phyloP scores from a whole-genome alignment of 106 monocot species.

The Dioscorea alata region DNA sequence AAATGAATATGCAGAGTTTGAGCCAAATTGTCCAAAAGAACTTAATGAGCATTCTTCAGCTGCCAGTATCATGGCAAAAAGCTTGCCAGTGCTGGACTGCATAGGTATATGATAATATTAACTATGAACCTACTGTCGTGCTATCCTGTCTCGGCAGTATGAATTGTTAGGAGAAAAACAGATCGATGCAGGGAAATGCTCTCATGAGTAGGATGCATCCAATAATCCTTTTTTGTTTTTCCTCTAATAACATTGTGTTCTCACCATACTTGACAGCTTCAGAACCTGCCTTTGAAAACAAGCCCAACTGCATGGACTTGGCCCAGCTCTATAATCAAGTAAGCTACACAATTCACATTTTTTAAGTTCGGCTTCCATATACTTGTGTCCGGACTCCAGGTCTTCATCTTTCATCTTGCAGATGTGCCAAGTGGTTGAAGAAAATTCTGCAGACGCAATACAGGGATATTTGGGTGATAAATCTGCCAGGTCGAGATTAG shows the following conservation, averaged over 20 bases:
- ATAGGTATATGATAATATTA: constrained; percentile 40
- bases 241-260: not conserved
- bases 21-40: constrained; percentile 23
- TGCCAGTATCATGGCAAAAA: constrained; percentile 14
- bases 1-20: constrained; percentile 25
- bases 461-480: constrained; percentile 30
- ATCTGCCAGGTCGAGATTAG: constrained; percentile 32
- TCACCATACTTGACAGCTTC: constrained; percentile 15
- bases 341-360: constrained; percentile 1
- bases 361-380: not conserved
- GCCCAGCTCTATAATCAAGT: constrained; percentile 57
- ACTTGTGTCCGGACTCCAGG: not conserved
- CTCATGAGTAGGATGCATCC: no score
- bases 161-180: no score
- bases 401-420: constrained; percentile 14
- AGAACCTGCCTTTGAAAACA: constrained; percentile 21
- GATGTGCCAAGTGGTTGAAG: constrained; percentile 58
- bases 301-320: constrained; percentile 29
- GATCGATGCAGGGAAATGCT: no score
- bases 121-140: no score
- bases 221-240: not conserved
- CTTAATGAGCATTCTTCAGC: not conserved
- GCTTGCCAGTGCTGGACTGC: constrained; percentile 43
- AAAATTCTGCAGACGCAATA: constrained; percentile 27
- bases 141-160: no score